A percentile compares a stretch with the other conserved stretches of the same genome.
phyloP scores from a whole-genome alignment of 2,329 filamentous ascomycete genomes.

The Elsinoe batatas region DNA sequence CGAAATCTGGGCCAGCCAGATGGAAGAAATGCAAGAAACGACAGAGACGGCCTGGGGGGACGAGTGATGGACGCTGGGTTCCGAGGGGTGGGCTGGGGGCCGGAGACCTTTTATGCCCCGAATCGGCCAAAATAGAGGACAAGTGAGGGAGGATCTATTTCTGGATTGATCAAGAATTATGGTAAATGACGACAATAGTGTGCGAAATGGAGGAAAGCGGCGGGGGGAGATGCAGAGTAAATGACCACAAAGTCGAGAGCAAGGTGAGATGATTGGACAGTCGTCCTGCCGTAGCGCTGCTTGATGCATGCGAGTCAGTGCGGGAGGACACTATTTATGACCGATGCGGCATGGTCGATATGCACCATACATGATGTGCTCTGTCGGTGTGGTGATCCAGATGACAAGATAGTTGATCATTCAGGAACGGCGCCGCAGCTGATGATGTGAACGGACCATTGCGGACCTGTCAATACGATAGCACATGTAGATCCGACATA shows the following conservation, averaged over 20 bases:
- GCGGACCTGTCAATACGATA: not conserved
- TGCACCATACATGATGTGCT: conserved; percentile 1
- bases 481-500: conserved; percentile 7
- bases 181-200: conserved; percentile 35
- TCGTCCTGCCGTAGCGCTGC: conserved; percentile 11
- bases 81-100: conserved; percentile 24
- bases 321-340: conserved; percentile 10
- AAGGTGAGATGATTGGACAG: conserved; percentile 5
- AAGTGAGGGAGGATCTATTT: conserved; percentile 37
- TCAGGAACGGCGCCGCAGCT: conserved; percentile 8
- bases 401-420: conserved; percentile 9
- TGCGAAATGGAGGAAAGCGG: conserved; percentile 1
- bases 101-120: conserved; percentile 39
- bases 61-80: conserved; percentile 4
- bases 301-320: conserved; percentile 12
- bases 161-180: conserved; percentile 29
- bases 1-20: conserved; percentile 40
- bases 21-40: conserved; percentile 13
- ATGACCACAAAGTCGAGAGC: not conserved
- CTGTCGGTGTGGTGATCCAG: conserved; percentile 1
- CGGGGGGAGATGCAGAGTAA: conserved; percentile 6
- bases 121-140: conserved; percentile 31
- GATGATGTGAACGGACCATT: not conserved
- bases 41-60: conserved; percentile 25
- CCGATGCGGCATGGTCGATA: conserved; percentile 7